Evolutionary conservation across 1,284 basidiomycete genomes (phyloP).

Genomic region (Trichosporon coremiiforme): DNA sequence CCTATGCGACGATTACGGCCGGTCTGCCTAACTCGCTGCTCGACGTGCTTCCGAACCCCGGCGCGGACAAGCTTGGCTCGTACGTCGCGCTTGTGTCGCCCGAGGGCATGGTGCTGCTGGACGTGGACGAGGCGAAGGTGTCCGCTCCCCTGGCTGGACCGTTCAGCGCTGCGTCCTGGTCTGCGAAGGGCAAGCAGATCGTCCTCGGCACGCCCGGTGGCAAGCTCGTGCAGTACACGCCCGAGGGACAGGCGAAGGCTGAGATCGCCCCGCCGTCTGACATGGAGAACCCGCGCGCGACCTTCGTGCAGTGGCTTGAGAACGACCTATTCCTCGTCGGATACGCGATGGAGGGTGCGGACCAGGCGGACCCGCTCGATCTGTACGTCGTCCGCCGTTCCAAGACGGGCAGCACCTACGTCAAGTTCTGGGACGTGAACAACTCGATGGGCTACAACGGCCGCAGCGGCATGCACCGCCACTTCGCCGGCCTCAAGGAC

Average conservation of each 20-base stretch:
- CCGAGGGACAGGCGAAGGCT: constrained; percentile 60
- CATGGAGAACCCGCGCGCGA: constrained; percentile 41
- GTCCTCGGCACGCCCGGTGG: constrained; percentile 58
- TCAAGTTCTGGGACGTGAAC: constrained; percentile 55
- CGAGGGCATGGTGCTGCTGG: constrained; percentile 48
- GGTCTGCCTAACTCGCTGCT: constrained; percentile 46
- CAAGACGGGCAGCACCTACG: constrained; percentile 44
- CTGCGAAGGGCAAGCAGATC: constrained; percentile 63
- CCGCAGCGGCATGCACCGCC: constrained; percentile 48
- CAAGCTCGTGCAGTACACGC: constrained; percentile 59
- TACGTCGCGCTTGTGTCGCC: constrained; percentile 53
- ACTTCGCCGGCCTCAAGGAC: constrained; percentile 51
- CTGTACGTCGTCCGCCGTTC: constrained; percentile 52
- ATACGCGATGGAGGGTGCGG: constrained; percentile 54
- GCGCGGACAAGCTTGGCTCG: constrained; percentile 45
- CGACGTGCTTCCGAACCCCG: constrained; percentile 59
- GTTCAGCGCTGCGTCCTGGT: constrained; percentile 59
- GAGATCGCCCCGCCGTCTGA: constrained; percentile 54
- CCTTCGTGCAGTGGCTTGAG: constrained; percentile 61
- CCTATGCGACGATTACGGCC: constrained; percentile 45
- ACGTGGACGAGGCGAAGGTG: constrained; percentile 42
- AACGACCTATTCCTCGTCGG: constrained; percentile 61
- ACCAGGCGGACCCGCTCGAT: constrained; percentile 53
- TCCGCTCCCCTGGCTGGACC: constrained; percentile 39
- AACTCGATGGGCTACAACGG: constrained; percentile 53